Base-by-base conservation (phyloP, 2,329 filamentous ascomycete species). In the Aspergillus caelatus region DNA sequence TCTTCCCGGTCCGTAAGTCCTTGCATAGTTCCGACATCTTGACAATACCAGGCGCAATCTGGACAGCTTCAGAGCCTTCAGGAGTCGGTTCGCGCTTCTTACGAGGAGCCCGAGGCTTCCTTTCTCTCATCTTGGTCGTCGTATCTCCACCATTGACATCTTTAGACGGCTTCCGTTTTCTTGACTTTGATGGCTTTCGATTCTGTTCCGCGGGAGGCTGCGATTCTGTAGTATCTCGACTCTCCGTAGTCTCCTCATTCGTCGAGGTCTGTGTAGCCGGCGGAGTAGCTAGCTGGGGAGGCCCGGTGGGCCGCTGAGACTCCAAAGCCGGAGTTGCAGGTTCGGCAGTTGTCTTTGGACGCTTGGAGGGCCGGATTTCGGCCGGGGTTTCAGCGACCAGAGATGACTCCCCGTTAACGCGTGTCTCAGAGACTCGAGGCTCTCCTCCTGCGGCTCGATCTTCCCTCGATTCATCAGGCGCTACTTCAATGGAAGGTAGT, bases 21-120 rank as follows among this genome's bases (percentile, higher is more conserved):
- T 80, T 82, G 67, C 82, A 85, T 2, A 89, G 74, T 53, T 86
- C 83, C 36, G 80, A 82, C 87, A 90, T 89, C 58, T 82, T 86
- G 3, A 85, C 79, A 23, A 79, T 77, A 14, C 81, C 78, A 0
- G 85, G 81, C 58, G 85, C 80, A 57, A 89, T 88, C 74, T 84
- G 75, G 9, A 81, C 72, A 14, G 71, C 68, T 64, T 84, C 83
- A 1, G 82, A 79, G 62, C 79, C 79, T 63, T 84, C 82, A 2
- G 83, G 83, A 2, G 81, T 83, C 10, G 74, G 69, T 61, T 79
- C 78, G 19, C 78, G 77, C 67, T 74, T 74, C 62, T 71, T 75
- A 50, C 77, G 72, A 11, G 69, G 72, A 10, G 69, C 64, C 19
- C 75, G 75, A 26, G 69, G 70, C 50, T 67, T 69, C 43, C 64